Evolutionary conservation across 345 rosid species (phyloP), one percentile per base, ranked within the genome.

Genomic region (Brassica carinata): DNA sequence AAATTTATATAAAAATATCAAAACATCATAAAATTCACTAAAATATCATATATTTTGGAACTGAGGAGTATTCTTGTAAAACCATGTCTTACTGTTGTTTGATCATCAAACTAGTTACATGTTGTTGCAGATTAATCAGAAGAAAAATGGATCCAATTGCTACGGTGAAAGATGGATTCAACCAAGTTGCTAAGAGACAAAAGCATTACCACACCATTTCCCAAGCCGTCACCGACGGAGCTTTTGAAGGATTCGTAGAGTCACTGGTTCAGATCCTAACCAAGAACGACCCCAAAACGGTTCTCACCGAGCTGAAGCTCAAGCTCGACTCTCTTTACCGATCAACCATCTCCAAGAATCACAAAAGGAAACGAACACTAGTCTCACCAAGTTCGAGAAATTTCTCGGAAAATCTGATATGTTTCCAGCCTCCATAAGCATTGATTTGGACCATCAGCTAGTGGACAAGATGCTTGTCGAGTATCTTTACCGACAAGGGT

Each of bases 401-500:
- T 34, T 85, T 55, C 87, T 95, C 30, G 97, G 89, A 23, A 90
- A 82, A 69, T 76, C 83, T 69, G 93, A 93, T 76, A 88, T 93
- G 64, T 89, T 96, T 59, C 84, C 76, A 86, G 90, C 94, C 14
- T 86, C 87, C 77, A 89, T 88, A 84, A 88, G 75, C 78, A 79
- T 87, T 74, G 98, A 90, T 64, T 87, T 85, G 62, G 91, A 93
- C 79, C 64, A 74, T 74, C 81, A 77, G 63, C 70, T 84, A 23
- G 84, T 90, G 71, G 89, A 88, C 84, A 87, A 90, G 76, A 85
- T 95, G 72, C 81, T 91, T 86, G 87, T 89, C 5, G 79, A 79
- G 73, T 94, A 93, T 81, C 87, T 90, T 40, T 91, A 95, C 81
- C 82, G 82, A 81, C 88, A 87, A 64, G 96, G 98, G 19, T 85